Evolutionary conservation across 1,284 basidiomycete genomes (phyloP), one percentile per base, ranked within the genome.

Genomic region (Ganoderma lingzhi): DNA sequence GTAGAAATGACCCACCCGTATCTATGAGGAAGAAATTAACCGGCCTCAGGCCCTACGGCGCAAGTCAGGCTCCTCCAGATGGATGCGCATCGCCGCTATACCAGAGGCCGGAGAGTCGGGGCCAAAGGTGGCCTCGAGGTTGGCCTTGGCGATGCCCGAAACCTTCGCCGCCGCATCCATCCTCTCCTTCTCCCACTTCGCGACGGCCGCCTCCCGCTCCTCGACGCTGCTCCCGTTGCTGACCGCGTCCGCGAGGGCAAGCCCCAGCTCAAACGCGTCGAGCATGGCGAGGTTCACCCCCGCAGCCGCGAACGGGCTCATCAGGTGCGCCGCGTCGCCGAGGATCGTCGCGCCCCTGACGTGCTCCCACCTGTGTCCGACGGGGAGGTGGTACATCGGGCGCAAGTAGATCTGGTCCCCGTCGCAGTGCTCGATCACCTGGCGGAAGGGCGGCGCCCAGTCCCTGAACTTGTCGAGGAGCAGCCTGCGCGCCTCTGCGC

Each of bases 151-250:
- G 15, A 48, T n/a, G 45, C n/a, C 45, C 45, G 45, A 15, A 15
- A 48, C 45, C 42, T 62, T 17, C 42, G n/a, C 44, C n/a, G 37
- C 9, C 23, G 62, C 59, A 15, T 32, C 41, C 23, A 70, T 48
- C 63, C 68, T n/a, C 60, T 62, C 42, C 60, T 42, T n/a, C 41
- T 62, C 60, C 60, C 39, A 42, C 60, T 30, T 30, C 19, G 19
- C 30, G 15, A 62, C 28, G 6, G 41, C 23, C 35, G 37, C n/a
- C 23, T 62, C 60, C 41, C 60, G 19, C 41, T 17, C 60, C 60
- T 42, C 23, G n/a, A 28, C 60, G n/a, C 23, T 23, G 42, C 15
- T 37, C 8, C 60, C 45, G 8, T 48, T 48, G n/a, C 23, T 48
- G n/a, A 48, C 9, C 3, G 45, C 45, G 4, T 48, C 45, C 19